A percentile compares a stretch with the other conserved stretches of the same genome.
These are phyloP conservation scores for Cyamopsis tetragonoloba DNA, from an alignment of 306 rosid species.

Conservation along the genomic window DNA sequence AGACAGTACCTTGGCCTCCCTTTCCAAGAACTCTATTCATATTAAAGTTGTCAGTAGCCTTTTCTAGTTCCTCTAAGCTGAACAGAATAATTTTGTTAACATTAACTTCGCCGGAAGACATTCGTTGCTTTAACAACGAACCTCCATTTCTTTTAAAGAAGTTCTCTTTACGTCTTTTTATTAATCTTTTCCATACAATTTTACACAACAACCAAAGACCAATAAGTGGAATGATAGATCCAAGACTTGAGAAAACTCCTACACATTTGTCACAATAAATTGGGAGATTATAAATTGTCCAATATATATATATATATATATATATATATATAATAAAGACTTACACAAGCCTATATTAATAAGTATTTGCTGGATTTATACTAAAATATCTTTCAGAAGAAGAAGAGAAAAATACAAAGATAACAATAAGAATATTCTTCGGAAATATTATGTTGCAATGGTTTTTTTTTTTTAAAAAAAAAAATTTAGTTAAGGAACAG, in stretches of 20 bases:
- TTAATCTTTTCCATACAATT: not conserved
- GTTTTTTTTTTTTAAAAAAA: too few relatives aligned
- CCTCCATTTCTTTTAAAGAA: slow-evolving; percentile 33
- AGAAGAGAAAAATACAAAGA: too few relatives aligned
- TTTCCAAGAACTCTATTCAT: slow-evolving; percentile 26
- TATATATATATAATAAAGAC: too few relatives aligned
- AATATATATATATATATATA: too few relatives aligned
- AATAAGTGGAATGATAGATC: not conserved
- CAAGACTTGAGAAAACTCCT: slow-evolving; percentile 17
- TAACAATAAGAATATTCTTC: too few relatives aligned
- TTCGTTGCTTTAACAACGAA: slow-evolving; percentile 14
- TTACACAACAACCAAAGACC: slow-evolving; percentile 6
- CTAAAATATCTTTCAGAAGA: too few relatives aligned
- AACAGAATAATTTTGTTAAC: slow-evolving; percentile 19
- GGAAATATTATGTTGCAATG: too few relatives aligned
- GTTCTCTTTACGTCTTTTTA: not conserved
- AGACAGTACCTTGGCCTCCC: slow-evolving; percentile 36
- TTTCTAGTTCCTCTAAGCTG: slow-evolving; percentile 17
- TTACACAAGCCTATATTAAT: too few relatives aligned
- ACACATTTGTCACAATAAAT: not conserved
- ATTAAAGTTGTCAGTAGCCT: slow-evolving; percentile 27
- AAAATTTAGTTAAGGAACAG: too few relatives aligned
- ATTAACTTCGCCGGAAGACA: slow-evolving; percentile 14
- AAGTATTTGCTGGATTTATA: too few relatives aligned
- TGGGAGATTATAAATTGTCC: too few relatives aligned